Conservation (phyloP, 2,329 filamentous ascomycete species). For the Aspergillus carbonarius region DNA sequence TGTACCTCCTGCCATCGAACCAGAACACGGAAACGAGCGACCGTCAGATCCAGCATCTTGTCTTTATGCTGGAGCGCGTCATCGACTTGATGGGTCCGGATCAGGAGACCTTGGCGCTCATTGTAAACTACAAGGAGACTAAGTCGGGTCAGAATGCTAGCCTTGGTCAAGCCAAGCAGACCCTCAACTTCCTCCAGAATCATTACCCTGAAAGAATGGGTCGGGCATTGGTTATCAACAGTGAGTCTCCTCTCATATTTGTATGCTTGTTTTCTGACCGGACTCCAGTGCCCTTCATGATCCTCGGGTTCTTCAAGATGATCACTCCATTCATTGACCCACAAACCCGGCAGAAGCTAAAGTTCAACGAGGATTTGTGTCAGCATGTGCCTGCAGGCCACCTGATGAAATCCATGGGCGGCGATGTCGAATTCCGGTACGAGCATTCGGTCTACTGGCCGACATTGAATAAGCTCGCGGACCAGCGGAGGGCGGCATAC, state of each 20-base stretch:
- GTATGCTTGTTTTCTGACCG: background rate
- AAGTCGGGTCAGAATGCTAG: constrained; percentile 74
- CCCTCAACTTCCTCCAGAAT: constrained; percentile 87
- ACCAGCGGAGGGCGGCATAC: constrained; percentile 62
- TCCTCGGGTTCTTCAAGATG: constrained; percentile 92
- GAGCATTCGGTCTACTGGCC: constrained; percentile 90
- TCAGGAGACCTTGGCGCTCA: constrained; percentile 79
- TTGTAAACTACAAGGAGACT: constrained; percentile 88
- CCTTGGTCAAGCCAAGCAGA: constrained; percentile 73
- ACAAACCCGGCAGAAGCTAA: constrained; percentile 87
- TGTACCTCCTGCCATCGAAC: constrained; percentile 83
- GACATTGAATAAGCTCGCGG: constrained; percentile 70
- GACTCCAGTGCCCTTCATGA: constrained; percentile 76
- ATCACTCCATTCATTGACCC: constrained; percentile 97
- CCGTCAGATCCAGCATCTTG: constrained; percentile 86
- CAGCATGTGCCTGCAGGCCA: constrained; percentile 79
- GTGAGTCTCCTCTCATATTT: constrained; percentile 49
- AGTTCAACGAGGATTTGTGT: constrained; percentile 91
- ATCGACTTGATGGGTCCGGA: constrained; percentile 84
- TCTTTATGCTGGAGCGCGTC: constrained; percentile 91
- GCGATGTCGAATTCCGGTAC: constrained; percentile 85
- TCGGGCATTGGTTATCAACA: constrained; percentile 82
- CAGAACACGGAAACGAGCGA: constrained; percentile 90
- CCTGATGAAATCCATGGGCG: constrained; percentile 75
- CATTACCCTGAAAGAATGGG: constrained; percentile 94